Conservation (phyloP, 1,139 yeast genomes). For the Yamadazyma pseudoaaseri region DNA sequence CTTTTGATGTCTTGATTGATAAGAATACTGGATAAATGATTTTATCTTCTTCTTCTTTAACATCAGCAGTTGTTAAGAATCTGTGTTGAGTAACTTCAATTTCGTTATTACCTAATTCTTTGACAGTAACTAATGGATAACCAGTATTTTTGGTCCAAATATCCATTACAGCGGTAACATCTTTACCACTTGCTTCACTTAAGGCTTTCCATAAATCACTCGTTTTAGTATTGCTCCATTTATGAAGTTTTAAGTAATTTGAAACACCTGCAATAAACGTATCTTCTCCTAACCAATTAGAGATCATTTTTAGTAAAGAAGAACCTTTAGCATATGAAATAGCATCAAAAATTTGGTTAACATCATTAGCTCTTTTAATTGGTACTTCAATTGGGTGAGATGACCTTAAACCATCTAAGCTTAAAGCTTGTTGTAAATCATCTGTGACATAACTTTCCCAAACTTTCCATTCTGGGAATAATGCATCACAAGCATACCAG, state of each 20-base stretch:
- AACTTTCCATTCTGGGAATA: slow-evolving; percentile 59
- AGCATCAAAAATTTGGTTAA: slow-evolving; percentile 57
- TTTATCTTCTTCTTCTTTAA: slow-evolving; percentile 57
- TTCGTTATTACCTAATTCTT: slow-evolving; percentile 34
- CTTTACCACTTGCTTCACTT: slow-evolving; percentile 73
- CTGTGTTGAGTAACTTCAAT: slow-evolving; percentile 70
- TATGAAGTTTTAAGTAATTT: slow-evolving; percentile 67
- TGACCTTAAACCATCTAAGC: slow-evolving; percentile 51
- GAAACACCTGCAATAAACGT: slow-evolving; percentile 73
- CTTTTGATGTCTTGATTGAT: slow-evolving; percentile 65
- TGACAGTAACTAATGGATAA: slow-evolving; percentile 72
- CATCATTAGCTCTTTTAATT: slow-evolving; percentile 52
- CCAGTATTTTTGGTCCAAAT: slow-evolving; percentile 86
- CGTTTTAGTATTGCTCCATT: slow-evolving; percentile 78
- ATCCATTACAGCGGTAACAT: slow-evolving; percentile 73
- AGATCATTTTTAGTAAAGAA: slow-evolving; percentile 72
- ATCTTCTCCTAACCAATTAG: slow-evolving; percentile 71
- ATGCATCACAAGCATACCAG: slow-evolving; percentile 48
- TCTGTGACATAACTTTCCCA: slow-evolving; percentile 54
- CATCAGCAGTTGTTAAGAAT: slow-evolving; percentile 81
- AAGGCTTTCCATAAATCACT: slow-evolving; percentile 81
- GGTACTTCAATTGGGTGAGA: slow-evolving; percentile 63
- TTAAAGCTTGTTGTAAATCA: slow-evolving; percentile 51
- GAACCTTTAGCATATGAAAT: slow-evolving; percentile 81
- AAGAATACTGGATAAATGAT: slow-evolving; percentile 82